Base-by-base conservation (phyloP, 306 rosid genomes). In the Lotus japonicus region DNA sequence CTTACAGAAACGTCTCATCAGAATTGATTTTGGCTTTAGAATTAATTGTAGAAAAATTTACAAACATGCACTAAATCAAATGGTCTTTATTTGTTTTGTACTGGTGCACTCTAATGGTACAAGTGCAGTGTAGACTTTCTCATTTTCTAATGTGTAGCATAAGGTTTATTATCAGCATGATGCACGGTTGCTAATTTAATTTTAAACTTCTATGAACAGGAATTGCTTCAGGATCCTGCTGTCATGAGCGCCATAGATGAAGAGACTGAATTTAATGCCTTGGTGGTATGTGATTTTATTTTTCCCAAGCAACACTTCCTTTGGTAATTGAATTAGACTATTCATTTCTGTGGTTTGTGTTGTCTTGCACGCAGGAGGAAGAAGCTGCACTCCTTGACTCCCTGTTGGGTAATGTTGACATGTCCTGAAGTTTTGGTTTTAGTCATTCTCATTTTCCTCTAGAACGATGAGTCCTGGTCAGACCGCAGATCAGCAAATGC, bases 221-320 rank as follows among this genome's bases (percentile, higher is more conserved):
- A 92, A 46, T 72, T 83, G 66, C 85, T 92, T 55, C 95, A 87
- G 75, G 98, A 92, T 71, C 86, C 91, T n/a, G 84, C 92, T 21
- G 67, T 89, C 67, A 80, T 72, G 18, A 83, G 96, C 5, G 92
- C 88, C 56, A 81, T 86, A 68, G 98, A 92, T 58, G 96, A 92
- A 81, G 98, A 92, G 80, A 92, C 98, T 10, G 95, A 92, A 84
- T 92, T 92, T 67, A 92, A 92, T 46, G 96, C 98, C 50, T 79
- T 92, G 85, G 92, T 86, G 92, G 96, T 92, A 86, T 39, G 89
- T 68, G 51, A 31, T 68, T 77, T 75, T 70, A 19, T 62, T 72
- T 36, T 73, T 60, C 73, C 39, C 56, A 43, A 39, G 75, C n/a
- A 38, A 8, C 13, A 13, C 56, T 54, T 41, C 44, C 11, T 38